These are phyloP conservation scores for Penicillium lividum DNA, from an alignment of 495 filamentous ascomycete species.

Conservation along the genomic window DNA sequence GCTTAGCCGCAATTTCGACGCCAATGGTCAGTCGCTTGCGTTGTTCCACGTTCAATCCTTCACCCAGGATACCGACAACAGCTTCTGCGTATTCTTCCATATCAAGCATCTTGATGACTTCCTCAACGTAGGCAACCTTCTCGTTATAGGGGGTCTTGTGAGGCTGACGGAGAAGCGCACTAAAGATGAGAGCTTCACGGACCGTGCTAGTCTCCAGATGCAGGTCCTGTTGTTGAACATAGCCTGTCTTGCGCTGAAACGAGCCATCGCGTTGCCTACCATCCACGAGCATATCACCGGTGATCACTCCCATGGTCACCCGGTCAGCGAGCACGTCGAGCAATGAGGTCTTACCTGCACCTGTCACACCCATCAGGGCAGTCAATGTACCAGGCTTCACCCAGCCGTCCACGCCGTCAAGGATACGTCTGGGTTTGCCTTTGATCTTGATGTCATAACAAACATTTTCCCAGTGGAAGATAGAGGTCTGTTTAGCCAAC, in stretches of 20 bases:
- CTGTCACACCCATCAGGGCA: conserved; percentile 61
- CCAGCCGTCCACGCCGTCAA: conserved; percentile 65
- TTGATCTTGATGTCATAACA: conserved; percentile 67
- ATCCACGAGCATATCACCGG: conserved; percentile 55
- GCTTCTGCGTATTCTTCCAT: conserved; percentile 88
- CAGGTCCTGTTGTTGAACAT: conserved; percentile 92
- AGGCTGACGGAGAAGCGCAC: conserved; percentile 81
- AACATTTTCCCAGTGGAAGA: conserved; percentile 77
- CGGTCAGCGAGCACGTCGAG: conserved; percentile 49
- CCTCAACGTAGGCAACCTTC: conserved; percentile 84
- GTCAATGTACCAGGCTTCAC: conserved; percentile 67
- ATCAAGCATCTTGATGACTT: conserved; percentile 87
- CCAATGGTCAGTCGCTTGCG: conserved; percentile 82
- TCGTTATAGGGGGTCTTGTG: conserved; percentile 64
- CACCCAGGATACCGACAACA: conserved; percentile 79
- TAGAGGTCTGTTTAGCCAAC: conserved; percentile 59
- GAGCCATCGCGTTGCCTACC: conserved; percentile 61
- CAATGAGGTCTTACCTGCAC: conserved; percentile 61
- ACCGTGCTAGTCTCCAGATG: conserved; percentile 82
- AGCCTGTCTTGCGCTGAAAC: conserved; percentile 92
- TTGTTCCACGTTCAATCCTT: conserved; percentile 87
- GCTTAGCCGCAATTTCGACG: conserved; percentile 83
- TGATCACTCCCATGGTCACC: conserved; percentile 48
- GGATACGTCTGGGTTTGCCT: conserved; percentile 56
- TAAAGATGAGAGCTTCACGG: conserved; percentile 77